A percentile compares a stretch with the other conserved stretches of the same genome.
Evolutionary conservation across 225 moss, liverwort and hornwort species (phyloP).

Genomic region (Bryum argenteum): DNA sequence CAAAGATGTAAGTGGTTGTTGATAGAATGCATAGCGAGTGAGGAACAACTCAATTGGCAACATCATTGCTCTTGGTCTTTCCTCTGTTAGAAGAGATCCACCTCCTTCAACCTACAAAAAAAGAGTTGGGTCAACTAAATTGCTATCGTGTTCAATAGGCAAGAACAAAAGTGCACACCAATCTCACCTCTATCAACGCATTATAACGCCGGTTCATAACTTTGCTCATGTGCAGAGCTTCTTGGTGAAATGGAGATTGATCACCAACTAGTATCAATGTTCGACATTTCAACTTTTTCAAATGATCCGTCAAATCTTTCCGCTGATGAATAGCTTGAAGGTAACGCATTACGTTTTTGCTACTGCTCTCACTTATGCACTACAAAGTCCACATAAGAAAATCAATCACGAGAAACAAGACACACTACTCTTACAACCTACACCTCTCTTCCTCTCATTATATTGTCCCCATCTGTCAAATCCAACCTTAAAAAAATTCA

Average conservation of each 20-base stretch:
- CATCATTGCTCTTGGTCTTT: slow-evolving; percentile 89
- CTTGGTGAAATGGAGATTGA: slow-evolving; percentile 78
- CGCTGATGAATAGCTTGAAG: slow-evolving; percentile 79
- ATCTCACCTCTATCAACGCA: slow-evolving; percentile 84
- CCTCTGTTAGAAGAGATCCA: slow-evolving; percentile 92
- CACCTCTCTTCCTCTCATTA: too few species aligned
- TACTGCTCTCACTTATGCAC: slow-evolving; percentile 61
- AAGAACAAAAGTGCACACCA: too few species aligned
- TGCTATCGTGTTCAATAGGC: too few species aligned
- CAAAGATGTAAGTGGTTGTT: slow-evolving; percentile 48
- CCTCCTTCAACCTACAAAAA: slow-evolving; percentile 80
- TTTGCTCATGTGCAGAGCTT: slow-evolving; percentile 77
- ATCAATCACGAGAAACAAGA: neutral
- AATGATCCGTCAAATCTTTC: slow-evolving; percentile 69
- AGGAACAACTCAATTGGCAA: slow-evolving; percentile 91
- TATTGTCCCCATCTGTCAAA: too few species aligned
- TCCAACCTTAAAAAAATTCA: too few species aligned
- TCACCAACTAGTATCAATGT: slow-evolving; percentile 91
- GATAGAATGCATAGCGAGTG: slow-evolving; percentile 85
- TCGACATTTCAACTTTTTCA: slow-evolving; percentile 81
- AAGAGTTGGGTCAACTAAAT: neutral
- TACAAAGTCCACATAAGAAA: slow-evolving; percentile 29
- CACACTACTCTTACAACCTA: neutral
- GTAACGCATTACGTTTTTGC: slow-evolving; percentile 75
- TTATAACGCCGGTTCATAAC: slow-evolving; percentile 88